phyloP scores from a whole-genome alignment of 2,329 filamentous ascomycete genomes.

The Aspergillus novofumigatus region DNA sequence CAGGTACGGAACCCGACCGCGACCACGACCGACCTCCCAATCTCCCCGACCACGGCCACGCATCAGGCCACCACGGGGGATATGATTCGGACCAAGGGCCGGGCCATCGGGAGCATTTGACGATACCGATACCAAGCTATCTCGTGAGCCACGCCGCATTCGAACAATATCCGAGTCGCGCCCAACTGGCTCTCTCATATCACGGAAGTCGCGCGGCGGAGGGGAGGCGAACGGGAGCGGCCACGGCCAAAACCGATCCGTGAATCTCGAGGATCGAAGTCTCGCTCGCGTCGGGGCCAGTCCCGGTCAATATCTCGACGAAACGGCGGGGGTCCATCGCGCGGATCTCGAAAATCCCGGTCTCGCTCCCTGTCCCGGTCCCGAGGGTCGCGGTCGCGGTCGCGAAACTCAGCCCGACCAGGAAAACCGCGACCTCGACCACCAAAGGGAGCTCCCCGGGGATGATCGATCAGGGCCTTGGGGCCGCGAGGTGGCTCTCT shows the following conservation, averaged over 20 bases:
- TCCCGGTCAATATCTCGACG: conserved; percentile 43
- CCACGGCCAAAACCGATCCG: conserved; percentile 45
- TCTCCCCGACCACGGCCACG: conserved; percentile 43
- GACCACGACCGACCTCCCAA: conserved; percentile 41
- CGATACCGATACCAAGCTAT: conserved; percentile 38
- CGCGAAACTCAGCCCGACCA: conserved; percentile 31
- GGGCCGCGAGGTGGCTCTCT: conserved; percentile 78
- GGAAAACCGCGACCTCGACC: conserved; percentile 44
- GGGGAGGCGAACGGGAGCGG: conserved; percentile 40
- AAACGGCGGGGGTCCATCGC: conserved; percentile 37
- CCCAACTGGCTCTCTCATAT: conserved; percentile 31
- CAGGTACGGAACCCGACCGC: conserved; percentile 36
- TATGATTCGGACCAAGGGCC: conserved; percentile 28
- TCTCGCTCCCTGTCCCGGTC: conserved; percentile 39
- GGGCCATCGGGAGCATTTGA: conserved; percentile 35
- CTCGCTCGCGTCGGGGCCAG: conserved; percentile 45
- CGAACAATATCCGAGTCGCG: conserved; percentile 38
- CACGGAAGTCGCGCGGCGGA: conserved; percentile 37
- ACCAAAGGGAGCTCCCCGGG: conserved; percentile 48
- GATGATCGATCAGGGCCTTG: conserved; percentile 68
- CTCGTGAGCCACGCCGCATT: conserved; percentile 42
- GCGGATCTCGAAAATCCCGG: conserved; percentile 37
- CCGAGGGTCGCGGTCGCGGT: conserved; percentile 62
- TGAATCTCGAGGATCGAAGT: conserved; percentile 42
- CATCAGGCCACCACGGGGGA: conserved; percentile 34